A percentile compares a stretch with the other conserved stretches of the same genome.
phyloP scores from a whole-genome alignment of 352 stramenopile species.

The Phytophthora crassamura region DNA sequence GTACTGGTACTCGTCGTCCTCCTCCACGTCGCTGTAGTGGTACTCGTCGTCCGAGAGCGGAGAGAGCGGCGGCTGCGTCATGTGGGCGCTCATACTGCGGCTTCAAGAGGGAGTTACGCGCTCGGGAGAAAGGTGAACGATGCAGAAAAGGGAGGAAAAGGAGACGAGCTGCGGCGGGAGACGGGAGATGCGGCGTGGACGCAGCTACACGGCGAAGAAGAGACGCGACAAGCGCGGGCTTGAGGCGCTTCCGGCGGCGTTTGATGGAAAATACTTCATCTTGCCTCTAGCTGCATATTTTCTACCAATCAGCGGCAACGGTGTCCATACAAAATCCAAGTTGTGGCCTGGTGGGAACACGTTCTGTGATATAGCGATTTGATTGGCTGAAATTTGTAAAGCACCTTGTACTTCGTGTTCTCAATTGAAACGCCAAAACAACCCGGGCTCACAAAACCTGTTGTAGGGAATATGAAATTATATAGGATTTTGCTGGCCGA shows the following conservation, averaged over 20 bases:
- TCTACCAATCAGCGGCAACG: too few species aligned
- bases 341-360: too few species aligned
- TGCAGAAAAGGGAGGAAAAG: background rate
- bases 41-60: constrained; percentile 83
- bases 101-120: background rate
- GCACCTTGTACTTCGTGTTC: too few species aligned
- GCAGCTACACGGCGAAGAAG: constrained; percentile 9
- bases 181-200: background rate
- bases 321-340: too few species aligned
- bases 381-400: too few species aligned
- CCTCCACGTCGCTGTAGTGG: constrained; percentile 84
- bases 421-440: too few species aligned
- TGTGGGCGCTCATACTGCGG: constrained; percentile 26
- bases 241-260: constrained; percentile 8
- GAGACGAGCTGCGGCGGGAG: background rate
- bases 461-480: too few species aligned
- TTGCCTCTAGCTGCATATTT: too few species aligned
- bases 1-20: constrained; percentile 76
- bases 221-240: background rate
- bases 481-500: too few species aligned
- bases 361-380: too few species aligned
- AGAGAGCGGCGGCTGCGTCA: constrained; percentile 38
- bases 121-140: background rate
- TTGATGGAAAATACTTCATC: constrained; percentile 35
- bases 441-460: too few species aligned